phyloP scores from a whole-genome alignment of 257 asterid species.

The Salvia rosmarinus region DNA sequence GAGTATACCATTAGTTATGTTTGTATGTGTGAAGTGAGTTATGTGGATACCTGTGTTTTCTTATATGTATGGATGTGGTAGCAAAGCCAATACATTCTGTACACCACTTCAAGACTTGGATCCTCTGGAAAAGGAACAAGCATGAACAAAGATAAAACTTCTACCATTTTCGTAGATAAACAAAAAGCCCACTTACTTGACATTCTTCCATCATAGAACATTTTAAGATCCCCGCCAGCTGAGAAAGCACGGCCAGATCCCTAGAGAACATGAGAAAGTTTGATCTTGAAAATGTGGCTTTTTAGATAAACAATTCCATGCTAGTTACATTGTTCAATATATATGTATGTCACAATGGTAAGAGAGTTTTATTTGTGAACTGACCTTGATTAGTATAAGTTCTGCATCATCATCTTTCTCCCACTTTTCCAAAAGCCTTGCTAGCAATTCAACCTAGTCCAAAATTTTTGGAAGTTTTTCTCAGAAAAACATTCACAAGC shows the following conservation, averaged over 20 bases:
- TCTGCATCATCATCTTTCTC: conserved; percentile 75
- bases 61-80: conserved; percentile 87
- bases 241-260: conserved; percentile 97
- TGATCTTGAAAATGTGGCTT: neutral
- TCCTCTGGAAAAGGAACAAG: conserved; percentile 59
- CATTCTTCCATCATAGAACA: conserved; percentile 82
- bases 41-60: conserved; percentile 63
- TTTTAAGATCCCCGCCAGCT: conserved; percentile 93
- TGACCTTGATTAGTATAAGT: conserved; percentile 79
- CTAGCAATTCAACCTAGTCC: conserved; percentile 69
- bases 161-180: conserved; percentile 10
- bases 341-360: conserved; percentile 2
- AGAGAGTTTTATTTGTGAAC: conserved; percentile 3
- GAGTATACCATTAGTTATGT: neutral
- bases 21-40: conserved; percentile 17
- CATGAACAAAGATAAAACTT: conserved; percentile 20
- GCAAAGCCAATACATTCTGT: conserved; percentile 96
- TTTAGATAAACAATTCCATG: conserved; percentile 14
- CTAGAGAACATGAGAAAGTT: conserved; percentile 40
- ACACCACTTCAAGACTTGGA: conserved; percentile 80
- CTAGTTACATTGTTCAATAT: neutral
- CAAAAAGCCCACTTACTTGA: conserved; percentile 48
- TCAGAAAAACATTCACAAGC: conserved; percentile 9
- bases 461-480: conserved; percentile 3
- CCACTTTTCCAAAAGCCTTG: conserved; percentile 85